Evolutionary conservation across 2,329 filamentous ascomycete genomes (phyloP).

Genomic region (Bipolaris gigantea): DNA sequence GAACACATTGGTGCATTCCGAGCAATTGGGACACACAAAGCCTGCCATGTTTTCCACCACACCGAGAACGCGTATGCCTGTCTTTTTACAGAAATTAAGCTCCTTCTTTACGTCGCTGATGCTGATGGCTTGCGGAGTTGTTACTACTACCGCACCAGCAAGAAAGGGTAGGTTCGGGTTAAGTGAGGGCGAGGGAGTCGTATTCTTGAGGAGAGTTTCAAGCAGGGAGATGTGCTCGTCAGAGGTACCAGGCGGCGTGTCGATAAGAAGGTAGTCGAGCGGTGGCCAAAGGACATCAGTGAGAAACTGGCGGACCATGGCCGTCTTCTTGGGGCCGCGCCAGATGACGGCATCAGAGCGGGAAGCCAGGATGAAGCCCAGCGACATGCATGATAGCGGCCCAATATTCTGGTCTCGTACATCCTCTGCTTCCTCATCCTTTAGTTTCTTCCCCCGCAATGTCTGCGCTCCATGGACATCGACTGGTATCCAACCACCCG

Average conservation of each 20-base stretch:
- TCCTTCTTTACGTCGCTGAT: slow-evolving; percentile 94
- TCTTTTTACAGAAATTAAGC: slow-evolving; percentile 89
- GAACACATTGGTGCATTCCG: slow-evolving; percentile 91
- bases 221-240: slow-evolving; percentile 97
- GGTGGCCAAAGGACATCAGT: slow-evolving; percentile 85
- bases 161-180: slow-evolving; percentile 47
- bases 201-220: slow-evolving; percentile 67
- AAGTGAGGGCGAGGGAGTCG: slow-evolving; percentile 18
- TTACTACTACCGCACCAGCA: slow-evolving; percentile 88
- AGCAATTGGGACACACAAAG: slow-evolving; percentile 75
- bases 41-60: slow-evolving; percentile 98
- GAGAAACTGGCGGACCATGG: slow-evolving; percentile 96
- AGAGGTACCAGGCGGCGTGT: slow-evolving; percentile 93
- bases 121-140: slow-evolving; percentile 90
- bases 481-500: slow-evolving; percentile 90
- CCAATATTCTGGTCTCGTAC: slow-evolving; percentile 52
- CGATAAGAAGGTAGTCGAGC: slow-evolving; percentile 90
- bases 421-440: slow-evolving; percentile 1
- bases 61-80: slow-evolving; percentile 75
- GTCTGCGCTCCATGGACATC: slow-evolving; percentile 67
- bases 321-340: slow-evolving; percentile 97
- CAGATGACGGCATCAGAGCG: slow-evolving; percentile 93
- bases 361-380: slow-evolving; percentile 83
- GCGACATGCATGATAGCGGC: slow-evolving; percentile 79
- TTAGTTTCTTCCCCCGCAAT: slow-evolving; percentile 14